phyloP scores from a whole-genome alignment of 2,329 filamentous ascomycete genomes.

The Apiospora koreana region DNA sequence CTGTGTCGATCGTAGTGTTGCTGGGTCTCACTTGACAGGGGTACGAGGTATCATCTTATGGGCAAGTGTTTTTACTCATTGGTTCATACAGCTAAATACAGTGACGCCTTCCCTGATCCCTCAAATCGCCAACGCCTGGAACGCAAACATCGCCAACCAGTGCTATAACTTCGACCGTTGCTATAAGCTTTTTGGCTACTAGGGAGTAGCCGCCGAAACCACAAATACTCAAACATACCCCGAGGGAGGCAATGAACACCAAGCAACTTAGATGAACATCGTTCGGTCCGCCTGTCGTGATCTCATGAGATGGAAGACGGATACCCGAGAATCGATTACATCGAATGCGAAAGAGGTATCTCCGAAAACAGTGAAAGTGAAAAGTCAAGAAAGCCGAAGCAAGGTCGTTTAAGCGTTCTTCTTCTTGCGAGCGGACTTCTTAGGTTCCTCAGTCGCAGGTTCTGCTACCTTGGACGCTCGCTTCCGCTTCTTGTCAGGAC shows the following conservation, averaged over 20 bases:
- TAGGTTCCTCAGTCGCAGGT: conserved; percentile 55
- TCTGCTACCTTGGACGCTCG: conserved; percentile 58
- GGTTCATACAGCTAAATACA: conserved; percentile 8
- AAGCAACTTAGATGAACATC: neutral
- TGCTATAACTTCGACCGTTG: neutral
- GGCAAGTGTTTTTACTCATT: neutral
- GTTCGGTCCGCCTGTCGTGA: conserved; percentile 7
- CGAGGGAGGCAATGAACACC: neutral
- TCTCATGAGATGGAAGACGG: conserved; percentile 12
- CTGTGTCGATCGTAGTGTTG: no score
- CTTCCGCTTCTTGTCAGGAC: conserved; percentile 66
- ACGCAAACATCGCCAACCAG: neutral
- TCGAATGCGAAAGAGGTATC: conserved; percentile 15
- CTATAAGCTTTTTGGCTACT: neutral
- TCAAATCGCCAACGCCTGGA: neutral
- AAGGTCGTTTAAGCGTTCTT: conserved; percentile 38
- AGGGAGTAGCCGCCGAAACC: neutral
- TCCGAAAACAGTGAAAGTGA: conserved; percentile 10
- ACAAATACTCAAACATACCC: neutral
- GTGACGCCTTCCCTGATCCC: conserved; percentile 1
- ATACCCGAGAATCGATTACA: neutral
- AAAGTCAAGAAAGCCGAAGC: conserved; percentile 14
- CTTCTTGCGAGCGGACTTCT: conserved; percentile 64
- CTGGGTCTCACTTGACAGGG: no score
- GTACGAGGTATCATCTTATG: neutral